Conservation (phyloP, 139 green algal species). For the Tetraselmis striata region DNA sequence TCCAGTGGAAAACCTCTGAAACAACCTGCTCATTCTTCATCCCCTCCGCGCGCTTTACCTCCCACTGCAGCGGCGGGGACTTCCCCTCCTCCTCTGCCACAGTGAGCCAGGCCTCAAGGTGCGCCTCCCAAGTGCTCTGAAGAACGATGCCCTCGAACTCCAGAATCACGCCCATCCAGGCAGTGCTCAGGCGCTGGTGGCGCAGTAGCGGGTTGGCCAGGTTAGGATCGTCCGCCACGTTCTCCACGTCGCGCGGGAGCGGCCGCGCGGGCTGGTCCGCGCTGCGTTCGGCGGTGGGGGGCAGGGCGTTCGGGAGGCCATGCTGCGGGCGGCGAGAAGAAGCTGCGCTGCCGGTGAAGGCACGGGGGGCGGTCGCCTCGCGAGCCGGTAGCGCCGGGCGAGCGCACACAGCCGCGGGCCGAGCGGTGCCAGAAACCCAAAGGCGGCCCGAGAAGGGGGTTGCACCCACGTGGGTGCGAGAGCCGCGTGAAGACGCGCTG, state of each 20-base stretch:
- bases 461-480: too few relatives aligned
- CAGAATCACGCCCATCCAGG: conserved; percentile 88
- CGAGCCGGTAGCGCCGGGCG: too few relatives aligned
- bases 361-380: too few relatives aligned
- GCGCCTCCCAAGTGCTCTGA: conserved; percentile 43
- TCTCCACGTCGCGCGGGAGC: conserved; percentile 33
- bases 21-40: conserved; percentile 90
- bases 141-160: conserved; percentile 82
- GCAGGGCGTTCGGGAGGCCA: background rate
- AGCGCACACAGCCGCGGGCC: too few relatives aligned
- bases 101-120: conserved; percentile 63
- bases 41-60: conserved; percentile 58
- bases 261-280: conserved; percentile 3
- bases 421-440: too few relatives aligned
- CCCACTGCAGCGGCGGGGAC: conserved; percentile 54
- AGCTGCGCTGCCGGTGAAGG: too few relatives aligned
- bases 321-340: background rate
- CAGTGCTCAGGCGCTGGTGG: conserved; percentile 63
- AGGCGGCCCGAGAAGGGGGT: too few relatives aligned
- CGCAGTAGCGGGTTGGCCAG: conserved; percentile 65
- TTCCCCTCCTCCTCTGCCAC: conserved; percentile 78
- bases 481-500: too few relatives aligned
- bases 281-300: background rate
- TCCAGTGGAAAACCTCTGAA: conserved; percentile 83
- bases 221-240: conserved; percentile 43